Evolutionary conservation across 805 yeast species (phyloP).

Genomic region (Candida ficus): DNA sequence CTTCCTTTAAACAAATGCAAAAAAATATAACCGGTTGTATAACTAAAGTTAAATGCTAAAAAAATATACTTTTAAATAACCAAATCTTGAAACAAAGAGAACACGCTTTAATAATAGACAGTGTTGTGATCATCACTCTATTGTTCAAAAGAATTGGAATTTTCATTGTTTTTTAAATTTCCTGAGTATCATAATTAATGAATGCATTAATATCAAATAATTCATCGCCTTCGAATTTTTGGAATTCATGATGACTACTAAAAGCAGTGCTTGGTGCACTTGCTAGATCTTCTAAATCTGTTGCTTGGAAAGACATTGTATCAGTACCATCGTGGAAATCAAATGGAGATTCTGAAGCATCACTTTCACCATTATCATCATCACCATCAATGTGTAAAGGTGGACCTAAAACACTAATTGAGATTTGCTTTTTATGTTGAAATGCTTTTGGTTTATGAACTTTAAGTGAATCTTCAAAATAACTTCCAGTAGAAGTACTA

Average conservation of each 20-base stretch:
- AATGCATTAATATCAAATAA: slow-evolving; percentile 23
- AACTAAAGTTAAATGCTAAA: not conserved
- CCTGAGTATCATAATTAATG: slow-evolving; percentile 13
- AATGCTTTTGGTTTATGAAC: slow-evolving; percentile 12
- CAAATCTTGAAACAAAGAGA: not conserved
- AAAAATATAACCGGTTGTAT: not conserved
- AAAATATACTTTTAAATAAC: not conserved
- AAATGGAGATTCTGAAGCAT: slow-evolving; percentile 10
- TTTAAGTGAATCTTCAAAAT: slow-evolving; percentile 9
- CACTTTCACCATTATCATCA: slow-evolving; percentile 7
- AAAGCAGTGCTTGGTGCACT: slow-evolving; percentile 5
- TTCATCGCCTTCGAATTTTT: slow-evolving; percentile 11
- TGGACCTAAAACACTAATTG: slow-evolving; percentile 21
- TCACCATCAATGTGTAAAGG: slow-evolving; percentile 13
- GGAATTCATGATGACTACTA: not conserved
- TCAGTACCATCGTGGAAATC: slow-evolving; percentile 4
- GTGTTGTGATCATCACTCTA: too few relatives aligned
- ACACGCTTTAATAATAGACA: too few relatives aligned
- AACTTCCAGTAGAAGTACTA: slow-evolving; percentile 7
- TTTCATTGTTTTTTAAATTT: not conserved
- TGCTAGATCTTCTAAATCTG: not conserved
- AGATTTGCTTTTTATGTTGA: slow-evolving; percentile 6
- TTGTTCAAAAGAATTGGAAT: not conserved
- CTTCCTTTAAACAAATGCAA: not conserved
- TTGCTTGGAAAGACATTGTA: not conserved